phyloP scores from a whole-genome alignment of 306 rosid species.

The Pyrus communis region DNA sequence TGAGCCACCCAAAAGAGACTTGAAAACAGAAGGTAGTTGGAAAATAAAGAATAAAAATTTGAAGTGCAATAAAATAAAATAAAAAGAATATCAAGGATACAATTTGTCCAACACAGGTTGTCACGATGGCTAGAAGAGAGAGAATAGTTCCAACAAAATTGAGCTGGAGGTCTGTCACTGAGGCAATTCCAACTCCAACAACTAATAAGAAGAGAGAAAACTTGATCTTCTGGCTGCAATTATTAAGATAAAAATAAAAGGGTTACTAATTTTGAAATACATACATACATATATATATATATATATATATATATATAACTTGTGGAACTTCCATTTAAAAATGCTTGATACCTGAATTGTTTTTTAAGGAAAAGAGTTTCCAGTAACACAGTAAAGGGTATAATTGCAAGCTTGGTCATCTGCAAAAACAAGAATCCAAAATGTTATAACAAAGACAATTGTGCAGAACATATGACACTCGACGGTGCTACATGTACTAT shows the following conservation, averaged over 20 bases:
- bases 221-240: slow-evolving; percentile 73
- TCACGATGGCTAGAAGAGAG: slow-evolving; percentile 81
- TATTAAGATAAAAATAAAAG: not conserved
- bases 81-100: slow-evolving; percentile 43
- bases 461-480: not conserved
- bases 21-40: slow-evolving; percentile 2
- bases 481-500: not conserved
- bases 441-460: not conserved
- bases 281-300: too few relatives aligned
- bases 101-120: slow-evolving; percentile 94
- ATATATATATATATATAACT: not conserved
- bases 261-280: not conserved
- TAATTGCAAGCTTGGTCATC: slow-evolving; percentile 99
- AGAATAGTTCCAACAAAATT: slow-evolving; percentile 68
- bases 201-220: slow-evolving; percentile 67
- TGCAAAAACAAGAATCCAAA: slow-evolving; percentile 20
- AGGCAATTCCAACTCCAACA: slow-evolving; percentile 93
- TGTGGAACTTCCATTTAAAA: not conserved
- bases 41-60: not conserved
- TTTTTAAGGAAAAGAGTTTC: slow-evolving; percentile 78
- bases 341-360: slow-evolving; percentile 65
- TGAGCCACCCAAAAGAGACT: slow-evolving; percentile 1
- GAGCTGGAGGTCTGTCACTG: slow-evolving; percentile 97
- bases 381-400: slow-evolving; percentile 85
- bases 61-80: not conserved